Percentiles rank a stretch among this genome's conserved stretches.
phyloP scores from a whole-genome alignment of 768 basidiomycete genomes.

The Lanmaoa pseudosensibilis region DNA sequence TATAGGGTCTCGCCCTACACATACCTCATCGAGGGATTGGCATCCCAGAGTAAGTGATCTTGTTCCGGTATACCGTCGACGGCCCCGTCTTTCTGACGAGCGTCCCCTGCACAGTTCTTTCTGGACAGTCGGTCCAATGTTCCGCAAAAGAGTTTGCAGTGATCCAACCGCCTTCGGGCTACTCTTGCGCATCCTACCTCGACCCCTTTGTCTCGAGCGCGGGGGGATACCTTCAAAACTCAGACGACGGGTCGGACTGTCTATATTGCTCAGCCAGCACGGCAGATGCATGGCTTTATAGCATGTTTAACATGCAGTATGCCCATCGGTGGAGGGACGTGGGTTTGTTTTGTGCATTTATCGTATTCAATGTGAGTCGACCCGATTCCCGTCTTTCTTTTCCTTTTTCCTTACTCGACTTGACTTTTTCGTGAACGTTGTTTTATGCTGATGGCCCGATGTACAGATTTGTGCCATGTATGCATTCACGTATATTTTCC shows the following conservation, averaged over 20 bases:
- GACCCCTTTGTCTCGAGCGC: conserved; percentile 38
- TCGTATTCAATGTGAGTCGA: conserved; percentile 44
- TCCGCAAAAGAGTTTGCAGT: conserved; percentile 58
- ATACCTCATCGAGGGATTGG: conserved; percentile 53
- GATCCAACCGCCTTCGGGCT: conserved; percentile 46
- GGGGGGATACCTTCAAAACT: conserved; percentile 52
- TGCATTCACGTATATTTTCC: conserved; percentile 56
- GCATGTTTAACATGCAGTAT: conserved; percentile 61
- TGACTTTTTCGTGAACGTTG: not conserved
- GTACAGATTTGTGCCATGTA: conserved; percentile 46
- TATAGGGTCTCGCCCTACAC: conserved; percentile 54
- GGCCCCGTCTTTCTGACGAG: not conserved
- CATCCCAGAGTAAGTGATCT: conserved; percentile 45
- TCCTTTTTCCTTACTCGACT: too few relatives aligned
- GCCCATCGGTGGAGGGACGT: conserved; percentile 48
- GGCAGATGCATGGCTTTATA: conserved; percentile 51
- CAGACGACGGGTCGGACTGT: conserved; percentile 40
- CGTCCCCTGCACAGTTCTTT: conserved; percentile 39
- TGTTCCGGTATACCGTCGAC: not conserved
- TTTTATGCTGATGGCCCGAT: not conserved
- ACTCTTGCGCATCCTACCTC: conserved; percentile 50
- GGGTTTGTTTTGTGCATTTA: conserved; percentile 45
- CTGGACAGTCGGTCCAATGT: conserved; percentile 52
- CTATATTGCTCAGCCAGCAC: conserved; percentile 56
- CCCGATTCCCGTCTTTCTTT: not conserved